These are phyloP conservation scores for Flaveria ramosissima DNA, from an alignment of 129 eudicot genomes.

Conservation along the genomic window DNA sequence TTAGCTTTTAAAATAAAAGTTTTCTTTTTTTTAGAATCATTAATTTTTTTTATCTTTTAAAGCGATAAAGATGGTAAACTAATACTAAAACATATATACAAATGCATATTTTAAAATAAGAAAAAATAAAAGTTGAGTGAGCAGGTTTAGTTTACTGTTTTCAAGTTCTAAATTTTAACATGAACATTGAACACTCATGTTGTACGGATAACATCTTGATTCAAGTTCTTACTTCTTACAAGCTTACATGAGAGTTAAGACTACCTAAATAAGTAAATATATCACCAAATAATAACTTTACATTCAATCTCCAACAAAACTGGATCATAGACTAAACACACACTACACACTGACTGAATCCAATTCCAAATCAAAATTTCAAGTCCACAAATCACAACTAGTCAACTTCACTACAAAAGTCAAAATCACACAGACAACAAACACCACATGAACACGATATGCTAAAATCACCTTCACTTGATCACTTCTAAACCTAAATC, in stretches of 20 bases:
- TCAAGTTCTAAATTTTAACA: too few relatives aligned
- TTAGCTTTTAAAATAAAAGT: too few relatives aligned
- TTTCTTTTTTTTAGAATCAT: too few relatives aligned
- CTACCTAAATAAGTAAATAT: slow-evolving; percentile 12
- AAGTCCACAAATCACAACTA: neutral
- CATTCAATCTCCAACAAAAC: slow-evolving; percentile 4
- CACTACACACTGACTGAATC: neutral
- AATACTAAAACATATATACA: too few relatives aligned
- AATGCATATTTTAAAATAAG: too few relatives aligned
- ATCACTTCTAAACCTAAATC: slow-evolving; percentile 22
- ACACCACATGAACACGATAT: neutral
- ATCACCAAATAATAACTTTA: neutral
- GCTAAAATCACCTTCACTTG: neutral
- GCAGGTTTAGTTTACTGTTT: too few relatives aligned
- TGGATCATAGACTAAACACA: slow-evolving; percentile 2
- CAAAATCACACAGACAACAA: slow-evolving; percentile 6
- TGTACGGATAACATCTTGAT: neutral
- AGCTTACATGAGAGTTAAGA: neutral
- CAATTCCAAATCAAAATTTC: neutral
- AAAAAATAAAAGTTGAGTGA: neutral
- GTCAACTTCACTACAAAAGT: slow-evolving; percentile 12
- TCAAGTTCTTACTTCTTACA: neutral
- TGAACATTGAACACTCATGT: neutral
- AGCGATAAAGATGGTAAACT: too few relatives aligned
- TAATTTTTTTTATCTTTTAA: too few relatives aligned